Percentiles rank a stretch among this genome's conserved stretches.
Conservation (phyloP, 768 basidiomycete species). For the Pulveroboletus sp. region DNA sequence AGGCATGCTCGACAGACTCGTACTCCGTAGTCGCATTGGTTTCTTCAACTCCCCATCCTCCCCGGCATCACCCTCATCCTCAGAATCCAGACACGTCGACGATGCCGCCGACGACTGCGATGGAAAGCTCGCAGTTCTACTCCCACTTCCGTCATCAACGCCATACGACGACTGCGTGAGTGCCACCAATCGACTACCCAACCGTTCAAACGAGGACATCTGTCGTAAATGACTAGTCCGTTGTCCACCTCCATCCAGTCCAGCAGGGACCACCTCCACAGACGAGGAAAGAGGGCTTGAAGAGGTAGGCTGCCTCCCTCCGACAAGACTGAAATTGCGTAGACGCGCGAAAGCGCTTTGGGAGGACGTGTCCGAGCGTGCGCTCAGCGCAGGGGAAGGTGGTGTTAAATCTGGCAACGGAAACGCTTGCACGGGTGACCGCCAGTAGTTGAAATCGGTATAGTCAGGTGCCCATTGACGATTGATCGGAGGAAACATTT, state of each 20-base stretch:
- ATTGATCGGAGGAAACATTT: slow-evolving; percentile 97
- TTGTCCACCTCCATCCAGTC: slow-evolving; percentile 15
- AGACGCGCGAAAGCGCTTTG: slow-evolving; percentile 69
- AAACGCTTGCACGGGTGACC: slow-evolving; percentile 70
- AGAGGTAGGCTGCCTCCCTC: slow-evolving; percentile 36
- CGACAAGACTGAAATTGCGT: slow-evolving; percentile 73
- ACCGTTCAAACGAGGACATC: slow-evolving; percentile 72
- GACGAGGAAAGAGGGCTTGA: slow-evolving; percentile 26
- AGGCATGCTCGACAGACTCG: slow-evolving; percentile 82
- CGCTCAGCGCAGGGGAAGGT: slow-evolving; percentile 90
- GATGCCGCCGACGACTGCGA: slow-evolving; percentile 52
- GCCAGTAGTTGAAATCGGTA: slow-evolving; percentile 98
- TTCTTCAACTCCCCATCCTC: slow-evolving; percentile 38
- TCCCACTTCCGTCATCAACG: slow-evolving; percentile 21
- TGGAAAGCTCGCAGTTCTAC: slow-evolving; percentile 48
- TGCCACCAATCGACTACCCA: slow-evolving; percentile 55
- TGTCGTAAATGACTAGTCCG: slow-evolving; percentile 52
- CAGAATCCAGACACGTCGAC: slow-evolving; percentile 47
- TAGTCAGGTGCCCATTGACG: slow-evolving; percentile 85
- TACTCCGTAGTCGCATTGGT: slow-evolving; percentile 41
- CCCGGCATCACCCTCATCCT: slow-evolving; percentile 35
- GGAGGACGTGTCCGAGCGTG: slow-evolving; percentile 82
- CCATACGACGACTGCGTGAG: slow-evolving; percentile 38
- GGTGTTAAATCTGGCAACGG: slow-evolving; percentile 76
- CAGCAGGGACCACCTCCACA: slow-evolving; percentile 7